Conservation (phyloP, 2,329 filamentous ascomycete genomes). For the Colletotrichum sp. region DNA sequence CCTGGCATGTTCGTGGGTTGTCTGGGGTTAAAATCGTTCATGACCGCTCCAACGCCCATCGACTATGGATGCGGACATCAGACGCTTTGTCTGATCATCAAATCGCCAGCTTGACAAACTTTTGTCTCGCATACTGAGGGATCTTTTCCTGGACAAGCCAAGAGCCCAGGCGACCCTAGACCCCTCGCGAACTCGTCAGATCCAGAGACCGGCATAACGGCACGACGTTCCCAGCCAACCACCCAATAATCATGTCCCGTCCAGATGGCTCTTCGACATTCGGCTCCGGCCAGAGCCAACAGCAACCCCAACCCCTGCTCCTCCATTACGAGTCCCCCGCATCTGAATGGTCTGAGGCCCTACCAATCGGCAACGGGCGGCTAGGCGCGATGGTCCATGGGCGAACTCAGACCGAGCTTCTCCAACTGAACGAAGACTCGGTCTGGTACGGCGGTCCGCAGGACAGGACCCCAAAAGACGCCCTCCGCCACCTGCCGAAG, state of each 20-base stretch:
- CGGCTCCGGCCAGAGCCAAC: not conserved
- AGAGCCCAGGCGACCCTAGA: not conserved
- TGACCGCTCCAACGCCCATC: not conserved
- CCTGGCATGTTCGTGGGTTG: slow-evolving; percentile 2
- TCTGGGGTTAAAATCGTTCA: slow-evolving; percentile 17
- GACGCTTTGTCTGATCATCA: not conserved
- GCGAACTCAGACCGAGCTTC: slow-evolving; percentile 33
- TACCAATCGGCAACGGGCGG: slow-evolving; percentile 51
- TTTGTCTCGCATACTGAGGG: not conserved
- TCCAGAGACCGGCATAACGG: slow-evolving; percentile 4
- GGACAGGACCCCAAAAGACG: slow-evolving; percentile 40
- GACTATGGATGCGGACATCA: not conserved
- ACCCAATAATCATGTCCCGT: not conserved
- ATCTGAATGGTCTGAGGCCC: slow-evolving; percentile 30
- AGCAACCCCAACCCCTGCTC: not conserved
- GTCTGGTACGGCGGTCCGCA: slow-evolving; percentile 47
- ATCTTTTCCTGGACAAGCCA: not conserved
- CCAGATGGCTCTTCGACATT: not conserved
- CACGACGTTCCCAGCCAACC: slow-evolving; percentile 2
- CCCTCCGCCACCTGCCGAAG: slow-evolving; percentile 34
- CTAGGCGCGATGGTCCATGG: slow-evolving; percentile 44
- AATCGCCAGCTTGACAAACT: not conserved
- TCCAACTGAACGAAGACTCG: slow-evolving; percentile 52
- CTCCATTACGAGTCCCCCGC: slow-evolving; percentile 34
- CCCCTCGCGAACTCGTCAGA: not conserved